Conservation (phyloP, 225 moss, liverwort and hornwort genomes). For the Pseudoscleropodium purum region DNA sequence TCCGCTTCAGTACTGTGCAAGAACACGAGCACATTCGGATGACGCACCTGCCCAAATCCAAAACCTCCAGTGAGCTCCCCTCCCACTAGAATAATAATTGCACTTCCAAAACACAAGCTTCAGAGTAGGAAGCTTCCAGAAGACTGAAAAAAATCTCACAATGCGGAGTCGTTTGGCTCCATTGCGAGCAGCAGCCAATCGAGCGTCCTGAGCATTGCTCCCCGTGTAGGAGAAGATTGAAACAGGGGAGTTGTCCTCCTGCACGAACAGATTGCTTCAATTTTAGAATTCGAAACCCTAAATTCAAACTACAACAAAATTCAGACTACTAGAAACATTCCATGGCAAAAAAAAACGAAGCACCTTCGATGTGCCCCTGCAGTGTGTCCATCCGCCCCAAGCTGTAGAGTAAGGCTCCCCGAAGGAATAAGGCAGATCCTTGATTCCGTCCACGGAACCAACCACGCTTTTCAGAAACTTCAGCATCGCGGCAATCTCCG, state of each 20-base stretch:
- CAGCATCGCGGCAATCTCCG: constrained; percentile 27
- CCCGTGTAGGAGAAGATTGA: constrained; percentile 80
- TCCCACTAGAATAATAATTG: not conserved
- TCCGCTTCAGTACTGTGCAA: constrained; percentile 83
- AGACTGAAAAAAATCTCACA: constrained; percentile 15
- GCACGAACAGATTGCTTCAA: not conserved
- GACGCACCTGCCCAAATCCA: constrained; percentile 65
- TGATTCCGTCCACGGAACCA: constrained; percentile 82
- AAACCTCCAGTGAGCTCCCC: not conserved
- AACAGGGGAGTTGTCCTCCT: constrained; percentile 83
- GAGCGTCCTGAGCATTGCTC: constrained; percentile 58
- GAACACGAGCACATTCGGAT: constrained; percentile 88
- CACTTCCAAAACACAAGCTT: not conserved
- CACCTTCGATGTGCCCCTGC: constrained; percentile 72
- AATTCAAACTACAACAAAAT: not conserved
- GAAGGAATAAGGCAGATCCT: constrained; percentile 80
- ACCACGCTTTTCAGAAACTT: constrained; percentile 93
- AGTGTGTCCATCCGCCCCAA: constrained; percentile 94
- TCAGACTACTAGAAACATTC: not conserved
- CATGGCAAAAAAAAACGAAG: not conserved
- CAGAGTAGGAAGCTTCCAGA: not conserved
- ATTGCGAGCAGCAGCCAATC: constrained; percentile 85
- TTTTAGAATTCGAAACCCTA: not conserved
- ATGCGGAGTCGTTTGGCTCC: constrained; percentile 87
- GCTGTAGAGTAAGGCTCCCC: constrained; percentile 80